phyloP scores from a whole-genome alignment of 1,139 yeast genomes.

The Saccharomyces pastorianus region DNA sequence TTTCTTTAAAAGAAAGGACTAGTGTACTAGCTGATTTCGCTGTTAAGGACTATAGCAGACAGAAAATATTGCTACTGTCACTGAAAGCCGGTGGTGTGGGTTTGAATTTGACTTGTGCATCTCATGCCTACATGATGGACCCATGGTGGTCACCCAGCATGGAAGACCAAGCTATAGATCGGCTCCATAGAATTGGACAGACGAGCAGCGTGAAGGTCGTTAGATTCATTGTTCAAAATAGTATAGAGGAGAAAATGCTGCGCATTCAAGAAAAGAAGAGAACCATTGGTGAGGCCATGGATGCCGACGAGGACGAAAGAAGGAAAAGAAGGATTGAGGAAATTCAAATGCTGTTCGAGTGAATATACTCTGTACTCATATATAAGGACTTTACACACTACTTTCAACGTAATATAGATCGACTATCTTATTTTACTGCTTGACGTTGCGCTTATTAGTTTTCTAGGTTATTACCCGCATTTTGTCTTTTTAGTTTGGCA shows the following conservation, averaged over 20 bases:
- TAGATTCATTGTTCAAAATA: conserved; percentile 71
- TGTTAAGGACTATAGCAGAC: conserved; percentile 31
- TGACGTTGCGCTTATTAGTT: neutral
- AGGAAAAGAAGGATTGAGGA: conserved; percentile 72
- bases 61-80: conserved; percentile 60
- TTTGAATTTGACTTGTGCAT: conserved; percentile 77
- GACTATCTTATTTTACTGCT: neutral
- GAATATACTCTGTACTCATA: neutral
- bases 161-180: conserved; percentile 91
- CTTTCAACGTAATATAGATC: neutral
- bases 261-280: conserved; percentile 80
- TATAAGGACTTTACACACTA: neutral
- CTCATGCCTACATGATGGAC: conserved; percentile 85
- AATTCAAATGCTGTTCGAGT: conserved; percentile 64
- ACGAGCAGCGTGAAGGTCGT: conserved; percentile 60
- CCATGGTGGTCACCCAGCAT: conserved; percentile 98
- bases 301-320: conserved; percentile 72
- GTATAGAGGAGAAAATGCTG: conserved; percentile 85
- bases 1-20: conserved; percentile 60
- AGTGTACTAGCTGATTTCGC: conserved; percentile 51
- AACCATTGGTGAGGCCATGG: conserved; percentile 78
- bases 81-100: conserved; percentile 97
- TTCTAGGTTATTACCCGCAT: neutral
- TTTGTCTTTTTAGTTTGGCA: neutral
- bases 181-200: conserved; percentile 91